Conservation (phyloP, 2,329 filamentous ascomycete genomes). For the Diaporthe amygdali region DNA sequence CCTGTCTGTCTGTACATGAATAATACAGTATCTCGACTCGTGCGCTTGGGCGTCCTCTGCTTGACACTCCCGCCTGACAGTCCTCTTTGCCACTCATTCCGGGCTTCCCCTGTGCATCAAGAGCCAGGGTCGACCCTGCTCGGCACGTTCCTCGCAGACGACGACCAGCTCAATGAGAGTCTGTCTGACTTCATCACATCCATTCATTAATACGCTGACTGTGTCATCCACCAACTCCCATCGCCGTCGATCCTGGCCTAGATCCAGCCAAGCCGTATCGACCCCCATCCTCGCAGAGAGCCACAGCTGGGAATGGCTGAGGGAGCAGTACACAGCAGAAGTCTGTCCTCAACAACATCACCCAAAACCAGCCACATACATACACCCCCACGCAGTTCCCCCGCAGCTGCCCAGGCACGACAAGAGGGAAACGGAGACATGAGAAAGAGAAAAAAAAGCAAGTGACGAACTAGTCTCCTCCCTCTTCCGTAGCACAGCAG, state of each 20-base stretch:
- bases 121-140: conserved; percentile 7
- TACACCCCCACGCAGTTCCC: not conserved
- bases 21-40: too few relatives aligned
- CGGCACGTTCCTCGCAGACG: not conserved
- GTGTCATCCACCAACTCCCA: not conserved
- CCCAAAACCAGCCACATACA: not conserved
- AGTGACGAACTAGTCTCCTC: not conserved
- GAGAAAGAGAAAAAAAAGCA: not conserved
- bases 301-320: not conserved
- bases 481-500: not conserved
- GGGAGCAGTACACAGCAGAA: not conserved
- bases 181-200: not conserved
- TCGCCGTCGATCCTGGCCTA: not conserved
- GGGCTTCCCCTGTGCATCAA: not conserved
- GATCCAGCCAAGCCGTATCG: not conserved
- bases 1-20: too few relatives aligned
- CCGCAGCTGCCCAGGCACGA: not conserved
- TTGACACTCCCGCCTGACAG: too few relatives aligned
- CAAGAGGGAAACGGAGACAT: not conserved
- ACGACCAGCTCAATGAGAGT: not conserved
- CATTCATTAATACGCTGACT: not conserved
- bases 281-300: too few relatives aligned
- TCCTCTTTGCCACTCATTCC: too few relatives aligned
- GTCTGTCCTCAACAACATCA: not conserved
- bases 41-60: too few relatives aligned